Conservation (phyloP, 495 filamentous ascomycete genomes). For the Tuber calosporum region DNA sequence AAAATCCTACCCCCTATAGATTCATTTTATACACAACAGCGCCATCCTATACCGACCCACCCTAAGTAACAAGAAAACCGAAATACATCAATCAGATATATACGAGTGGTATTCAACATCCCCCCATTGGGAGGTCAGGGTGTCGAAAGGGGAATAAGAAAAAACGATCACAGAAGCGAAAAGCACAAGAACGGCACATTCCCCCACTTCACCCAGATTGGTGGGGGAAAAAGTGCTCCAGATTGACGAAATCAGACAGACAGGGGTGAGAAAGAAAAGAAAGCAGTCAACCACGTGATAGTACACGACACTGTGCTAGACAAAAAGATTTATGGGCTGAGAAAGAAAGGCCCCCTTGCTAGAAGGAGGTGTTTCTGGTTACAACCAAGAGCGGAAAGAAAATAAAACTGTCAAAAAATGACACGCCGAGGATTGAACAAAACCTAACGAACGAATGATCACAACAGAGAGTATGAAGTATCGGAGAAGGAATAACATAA, state of each 20-base stretch:
- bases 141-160: neutral
- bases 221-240: neutral
- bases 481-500: slow-evolving; percentile 4
- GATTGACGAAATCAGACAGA: neutral
- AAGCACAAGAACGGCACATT: neutral
- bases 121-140: neutral
- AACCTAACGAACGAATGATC: neutral
- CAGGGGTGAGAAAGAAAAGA: slow-evolving; percentile 1
- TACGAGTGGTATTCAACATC: neutral
- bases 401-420: neutral
- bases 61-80: neutral
- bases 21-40: slow-evolving; percentile 5
- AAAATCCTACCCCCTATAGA: neutral
- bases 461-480: neutral
- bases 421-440: neutral
- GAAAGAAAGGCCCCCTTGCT: neutral
- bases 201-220: neutral
- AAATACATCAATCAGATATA: slow-evolving; percentile 7
- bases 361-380: neutral
- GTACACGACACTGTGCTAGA: neutral
- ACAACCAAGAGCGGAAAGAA: neutral
- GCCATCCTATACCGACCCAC: slow-evolving; percentile 2
- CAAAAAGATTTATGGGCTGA: neutral
- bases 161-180: neutral
- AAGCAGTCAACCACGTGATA: neutral